Conservation (phyloP, 1,284 basidiomycete genomes). For the Lentinula novae-zelandiae region DNA sequence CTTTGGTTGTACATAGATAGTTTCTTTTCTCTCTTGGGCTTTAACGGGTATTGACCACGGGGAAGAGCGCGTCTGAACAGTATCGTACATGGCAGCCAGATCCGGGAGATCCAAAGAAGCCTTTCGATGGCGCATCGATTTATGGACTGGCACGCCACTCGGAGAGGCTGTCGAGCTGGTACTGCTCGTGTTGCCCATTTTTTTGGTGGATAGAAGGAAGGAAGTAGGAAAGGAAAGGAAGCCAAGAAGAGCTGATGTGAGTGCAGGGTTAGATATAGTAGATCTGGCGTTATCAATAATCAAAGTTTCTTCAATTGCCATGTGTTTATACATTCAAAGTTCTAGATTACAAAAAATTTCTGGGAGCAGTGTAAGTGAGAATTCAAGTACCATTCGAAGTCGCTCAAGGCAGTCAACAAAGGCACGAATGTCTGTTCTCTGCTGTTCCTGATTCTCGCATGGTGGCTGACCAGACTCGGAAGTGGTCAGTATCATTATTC, state of each 20-base stretch:
- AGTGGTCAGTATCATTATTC: too few species aligned
- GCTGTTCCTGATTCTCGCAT: too few species aligned
- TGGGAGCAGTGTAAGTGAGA: too few species aligned
- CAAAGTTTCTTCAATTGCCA: background rate
- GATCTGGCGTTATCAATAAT: background rate
- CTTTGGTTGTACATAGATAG: background rate
- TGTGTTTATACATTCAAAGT: background rate
- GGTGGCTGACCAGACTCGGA: too few species aligned
- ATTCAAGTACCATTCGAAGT: too few species aligned
- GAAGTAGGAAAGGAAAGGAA: background rate
- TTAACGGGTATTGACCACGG: background rate
- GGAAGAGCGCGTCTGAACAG: background rate
- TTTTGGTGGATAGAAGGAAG: background rate
- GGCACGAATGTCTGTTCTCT: too few species aligned
- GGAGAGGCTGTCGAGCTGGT: background rate
- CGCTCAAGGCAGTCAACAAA: background rate
- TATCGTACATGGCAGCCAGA: background rate
- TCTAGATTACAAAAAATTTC: background rate
- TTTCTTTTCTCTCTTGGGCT: background rate
- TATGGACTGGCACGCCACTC: background rate
- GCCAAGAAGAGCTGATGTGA: background rate
- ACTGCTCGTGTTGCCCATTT: background rate
- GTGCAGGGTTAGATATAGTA: background rate
- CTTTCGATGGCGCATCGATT: constrained; percentile 32
- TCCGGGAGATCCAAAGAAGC: constrained; percentile 9